phyloP scores from a whole-genome alignment of 2,329 filamentous ascomycete genomes.

The Torrubiellomyces zombiae region DNA sequence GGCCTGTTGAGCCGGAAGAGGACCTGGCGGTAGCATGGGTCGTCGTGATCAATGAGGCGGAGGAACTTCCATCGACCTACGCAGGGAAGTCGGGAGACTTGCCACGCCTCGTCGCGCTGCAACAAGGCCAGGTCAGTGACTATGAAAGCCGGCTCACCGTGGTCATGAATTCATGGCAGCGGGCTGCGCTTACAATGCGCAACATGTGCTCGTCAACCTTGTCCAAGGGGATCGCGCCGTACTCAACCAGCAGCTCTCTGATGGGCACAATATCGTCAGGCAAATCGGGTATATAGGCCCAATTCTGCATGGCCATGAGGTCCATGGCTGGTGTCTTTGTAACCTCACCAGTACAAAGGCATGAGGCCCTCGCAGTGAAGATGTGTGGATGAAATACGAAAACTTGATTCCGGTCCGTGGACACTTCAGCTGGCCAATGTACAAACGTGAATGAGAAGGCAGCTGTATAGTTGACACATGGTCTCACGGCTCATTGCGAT shows the following conservation, averaged over 20 bases:
- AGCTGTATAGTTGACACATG: no score
- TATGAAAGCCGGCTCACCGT: not conserved
- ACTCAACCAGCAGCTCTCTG: slow-evolving; percentile 19
- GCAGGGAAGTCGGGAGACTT: slow-evolving; percentile 24
- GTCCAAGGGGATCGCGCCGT: slow-evolving; percentile 19
- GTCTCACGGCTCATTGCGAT: no score
- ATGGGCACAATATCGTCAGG: slow-evolving; percentile 20
- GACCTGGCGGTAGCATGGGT: slow-evolving; percentile 25
- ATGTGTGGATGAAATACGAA: no score
- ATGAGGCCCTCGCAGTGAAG: no score
- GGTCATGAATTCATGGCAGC: slow-evolving; percentile 1
- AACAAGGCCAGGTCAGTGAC: not conserved
- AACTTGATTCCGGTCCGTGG: no score
- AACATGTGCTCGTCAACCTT: slow-evolving; percentile 20
- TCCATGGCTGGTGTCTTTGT: no score
- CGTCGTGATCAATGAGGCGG: slow-evolving; percentile 21
- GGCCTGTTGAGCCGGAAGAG: slow-evolving; percentile 23
- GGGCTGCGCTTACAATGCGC: slow-evolving; percentile 17
- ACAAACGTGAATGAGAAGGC: no score
- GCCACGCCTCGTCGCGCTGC: slow-evolving; percentile 30
- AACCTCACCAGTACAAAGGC: no score
- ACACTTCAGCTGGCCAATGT: no score
- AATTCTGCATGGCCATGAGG: slow-evolving; percentile 16
- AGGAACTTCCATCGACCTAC: slow-evolving; percentile 35
- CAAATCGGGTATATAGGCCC: slow-evolving; percentile 19